Conservation (phyloP, 2,329 filamentous ascomycete genomes). For the Ceratocystis lukuohia region DNA sequence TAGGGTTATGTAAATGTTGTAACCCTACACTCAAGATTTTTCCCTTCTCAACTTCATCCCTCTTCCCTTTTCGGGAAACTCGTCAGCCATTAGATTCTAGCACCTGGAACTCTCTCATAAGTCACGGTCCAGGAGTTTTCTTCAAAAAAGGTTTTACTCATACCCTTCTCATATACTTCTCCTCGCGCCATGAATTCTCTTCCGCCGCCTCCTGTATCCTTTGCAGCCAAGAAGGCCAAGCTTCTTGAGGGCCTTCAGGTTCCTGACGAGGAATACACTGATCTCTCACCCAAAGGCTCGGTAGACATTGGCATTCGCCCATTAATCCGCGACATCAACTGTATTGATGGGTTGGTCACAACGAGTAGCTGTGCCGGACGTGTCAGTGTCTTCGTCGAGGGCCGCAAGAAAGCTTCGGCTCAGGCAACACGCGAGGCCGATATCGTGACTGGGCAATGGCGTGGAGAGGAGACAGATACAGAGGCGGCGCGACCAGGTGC, state of each 20-base stretch:
- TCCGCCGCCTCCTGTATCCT: slow-evolving; percentile 29
- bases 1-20: background rate
- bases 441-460: no score
- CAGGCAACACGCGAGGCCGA: slow-evolving; percentile 15
- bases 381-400: slow-evolving; percentile 79
- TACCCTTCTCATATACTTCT: background rate
- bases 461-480: slow-evolving; percentile 17
- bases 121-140: background rate
- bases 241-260: slow-evolving; percentile 59
- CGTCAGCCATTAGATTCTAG: background rate
- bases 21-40: background rate
- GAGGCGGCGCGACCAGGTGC: background rate
- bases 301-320: slow-evolving; percentile 67
- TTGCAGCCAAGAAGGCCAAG: slow-evolving; percentile 51
- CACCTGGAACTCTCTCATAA: background rate
- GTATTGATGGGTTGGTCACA: slow-evolving; percentile 61
- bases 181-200: slow-evolving; percentile 18
- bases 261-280: slow-evolving; percentile 59
- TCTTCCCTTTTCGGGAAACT: background rate
- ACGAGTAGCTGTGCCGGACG: slow-evolving; percentile 88
- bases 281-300: slow-evolving; percentile 78
- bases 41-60: background rate
- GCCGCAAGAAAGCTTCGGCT: slow-evolving; percentile 34
- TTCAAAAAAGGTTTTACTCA: background rate
- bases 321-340: slow-evolving; percentile 69